These are phyloP conservation scores for Candida frijolesensis DNA, from an alignment of 1,139 yeast species.

Conservation along the genomic window DNA sequence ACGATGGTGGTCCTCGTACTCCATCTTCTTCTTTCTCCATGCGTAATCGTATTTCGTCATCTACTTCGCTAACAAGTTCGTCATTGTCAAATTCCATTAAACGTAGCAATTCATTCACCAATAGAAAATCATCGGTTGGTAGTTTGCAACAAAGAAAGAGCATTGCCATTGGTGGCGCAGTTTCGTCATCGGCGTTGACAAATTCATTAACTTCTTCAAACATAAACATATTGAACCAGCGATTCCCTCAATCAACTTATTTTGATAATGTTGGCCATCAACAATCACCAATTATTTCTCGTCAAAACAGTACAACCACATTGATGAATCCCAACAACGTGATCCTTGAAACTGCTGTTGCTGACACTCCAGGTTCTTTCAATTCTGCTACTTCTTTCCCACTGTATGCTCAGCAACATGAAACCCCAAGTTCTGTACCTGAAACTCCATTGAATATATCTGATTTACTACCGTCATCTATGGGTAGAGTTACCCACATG, in stretches of 20 bases:
- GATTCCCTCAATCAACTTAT: constrained; percentile 25
- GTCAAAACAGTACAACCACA: constrained; percentile 17
- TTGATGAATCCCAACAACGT: constrained; percentile 11
- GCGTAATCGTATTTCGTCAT: constrained; percentile 15
- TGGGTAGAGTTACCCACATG: background rate
- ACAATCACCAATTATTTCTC: constrained; percentile 15
- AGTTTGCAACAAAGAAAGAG: constrained; percentile 14
- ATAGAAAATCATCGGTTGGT: constrained; percentile 21
- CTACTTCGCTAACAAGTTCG: constrained; percentile 17
- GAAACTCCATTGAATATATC: constrained; percentile 23
- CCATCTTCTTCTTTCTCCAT: constrained; percentile 11
- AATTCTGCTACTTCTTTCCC: constrained; percentile 24
- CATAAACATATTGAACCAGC: constrained; percentile 30
- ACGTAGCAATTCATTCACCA: constrained; percentile 16
- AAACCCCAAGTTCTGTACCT: constrained; percentile 16
- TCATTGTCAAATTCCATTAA: constrained; percentile 19
- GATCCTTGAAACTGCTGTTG: constrained; percentile 7
- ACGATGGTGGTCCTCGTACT: constrained; percentile 13
- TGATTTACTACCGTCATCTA: constrained; percentile 22
- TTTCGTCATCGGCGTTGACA: constrained; percentile 12
- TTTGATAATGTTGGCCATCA: constrained; percentile 28
- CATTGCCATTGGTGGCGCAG: constrained; percentile 1
- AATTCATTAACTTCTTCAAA: constrained; percentile 32
- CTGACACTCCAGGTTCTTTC: constrained; percentile 28
- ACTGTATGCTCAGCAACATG: constrained; percentile 9